phyloP scores from a whole-genome alignment of 83 land plant species.

The Picea engelmannii region DNA sequence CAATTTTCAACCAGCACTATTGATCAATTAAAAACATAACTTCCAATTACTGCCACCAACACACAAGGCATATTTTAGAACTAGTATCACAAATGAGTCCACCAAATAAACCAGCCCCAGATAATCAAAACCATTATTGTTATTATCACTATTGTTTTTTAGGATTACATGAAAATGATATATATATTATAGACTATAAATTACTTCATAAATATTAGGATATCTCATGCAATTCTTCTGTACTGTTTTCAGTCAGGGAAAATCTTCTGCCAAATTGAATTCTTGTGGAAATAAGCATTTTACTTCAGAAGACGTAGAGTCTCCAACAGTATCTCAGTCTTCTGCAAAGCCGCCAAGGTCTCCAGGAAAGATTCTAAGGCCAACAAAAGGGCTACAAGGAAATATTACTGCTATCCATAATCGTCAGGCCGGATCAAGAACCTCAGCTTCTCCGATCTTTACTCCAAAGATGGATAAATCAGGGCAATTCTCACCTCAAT shows the following conservation, averaged over 20 bases:
- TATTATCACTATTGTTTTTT: not conserved
- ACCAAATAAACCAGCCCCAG: not conserved
- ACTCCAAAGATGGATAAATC: conserved; percentile 26
- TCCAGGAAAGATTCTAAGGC: conserved; percentile 15
- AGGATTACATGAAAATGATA: no score
- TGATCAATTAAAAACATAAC: no score
- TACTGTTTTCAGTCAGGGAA: conserved; percentile 40
- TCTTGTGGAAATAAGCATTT: conserved; percentile 26
- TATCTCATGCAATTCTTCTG: not conserved
- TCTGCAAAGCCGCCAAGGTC: conserved; percentile 39
- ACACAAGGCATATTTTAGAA: not conserved
- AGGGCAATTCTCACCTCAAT: conserved; percentile 47
- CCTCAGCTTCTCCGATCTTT: conserved; percentile 14
- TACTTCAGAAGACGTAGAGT: conserved; percentile 45
- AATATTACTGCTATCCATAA: not conserved
- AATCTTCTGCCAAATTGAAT: conserved; percentile 23
- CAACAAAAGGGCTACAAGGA: conserved; percentile 8
- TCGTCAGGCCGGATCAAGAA: conserved; percentile 15
- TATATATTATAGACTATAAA: not conserved
- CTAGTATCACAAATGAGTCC: not conserved
- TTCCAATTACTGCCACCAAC: not conserved
- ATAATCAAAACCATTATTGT: not conserved
- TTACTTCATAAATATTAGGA: not conserved
- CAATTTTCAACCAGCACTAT: not conserved
- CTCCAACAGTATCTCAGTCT: conserved; percentile 31